Evolutionary conservation across 768 basidiomycete genomes (phyloP), one percentile per base, ranked within the genome.

Genomic region (Tephrocybe sp.): DNA sequence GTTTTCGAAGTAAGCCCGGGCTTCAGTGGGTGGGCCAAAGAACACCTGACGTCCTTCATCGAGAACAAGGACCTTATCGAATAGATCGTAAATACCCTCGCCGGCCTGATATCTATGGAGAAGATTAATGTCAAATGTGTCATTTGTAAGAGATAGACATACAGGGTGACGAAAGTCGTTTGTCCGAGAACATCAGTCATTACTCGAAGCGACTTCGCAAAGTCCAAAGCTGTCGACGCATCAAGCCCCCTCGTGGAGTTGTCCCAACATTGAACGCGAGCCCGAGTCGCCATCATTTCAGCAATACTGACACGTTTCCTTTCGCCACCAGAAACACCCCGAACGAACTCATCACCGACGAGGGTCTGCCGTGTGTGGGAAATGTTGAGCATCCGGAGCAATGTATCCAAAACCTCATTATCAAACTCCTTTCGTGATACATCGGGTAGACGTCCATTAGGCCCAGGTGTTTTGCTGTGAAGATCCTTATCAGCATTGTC

Each of bases 61-160:
- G 53, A 97, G 75, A 24, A 95, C 80, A 57, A 91, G 72, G 27
- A 95, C 89, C 65, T 93, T 93, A 72, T 94, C 92, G 61, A 95
- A 94, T 2, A 86, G 58, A 0, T 82, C 74, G 51, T 86, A 86
- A 52, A 88, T 86, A 45, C 75, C 80, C 65, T 93, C 89, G 52
- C 89, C 85, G 5, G 90, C 91, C 64, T 94, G 88, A 58, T 90
- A 89, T 31, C 79, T 80, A 34, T 16, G 34, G 21, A 45, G 33
- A 21, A n/a, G 15, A 36, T 38, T 12, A 36, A 34, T 8, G 24
- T 7, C 36, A 25, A 19, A 44, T 21, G 24, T 36, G n/a, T 11
- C 13, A 11, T 4, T 36, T 22, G 3, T 16, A 12, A 12, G 45
- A 15, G 43, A 33, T 34, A 27, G 15, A 65, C 83, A 59, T 66